These are phyloP conservation scores for Gliomastix tumulicola DNA, from an alignment of 2,329 filamentous ascomycete species.

Conservation along the genomic window DNA sequence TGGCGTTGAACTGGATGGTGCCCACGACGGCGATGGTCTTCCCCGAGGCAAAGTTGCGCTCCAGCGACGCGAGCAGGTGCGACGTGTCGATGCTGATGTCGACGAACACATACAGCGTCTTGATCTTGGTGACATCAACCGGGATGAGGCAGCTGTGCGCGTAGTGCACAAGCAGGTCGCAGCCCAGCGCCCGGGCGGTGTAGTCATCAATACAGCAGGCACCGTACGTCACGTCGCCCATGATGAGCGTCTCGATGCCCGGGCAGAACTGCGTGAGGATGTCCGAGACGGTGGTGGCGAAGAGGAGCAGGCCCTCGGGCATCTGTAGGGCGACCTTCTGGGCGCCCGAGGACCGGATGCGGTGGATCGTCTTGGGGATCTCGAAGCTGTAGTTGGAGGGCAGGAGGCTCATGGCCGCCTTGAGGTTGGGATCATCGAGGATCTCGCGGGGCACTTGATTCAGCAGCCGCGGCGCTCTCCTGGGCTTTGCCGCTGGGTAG, in stretches of 20 bases:
- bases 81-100: constrained; percentile 92
- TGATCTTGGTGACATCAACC: constrained; percentile 93
- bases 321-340: constrained; percentile 92
- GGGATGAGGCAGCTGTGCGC: constrained; percentile 95
- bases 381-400: constrained; percentile 98
- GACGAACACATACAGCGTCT: constrained; percentile 96
- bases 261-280: constrained; percentile 93
- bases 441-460: constrained; percentile 90
- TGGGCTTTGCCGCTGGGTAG: constrained; percentile 57
- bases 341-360: constrained; percentile 72
- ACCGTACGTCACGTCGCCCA: constrained; percentile 98
- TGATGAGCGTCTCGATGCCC: constrained; percentile 87
- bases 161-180: constrained; percentile 92
- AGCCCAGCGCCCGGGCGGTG: constrained; percentile 87
- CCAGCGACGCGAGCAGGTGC: constrained; percentile 79
- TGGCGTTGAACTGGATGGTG: constrained; percentile 98
- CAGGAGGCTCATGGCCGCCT: constrained; percentile 78
- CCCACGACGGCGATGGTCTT: constrained; percentile 91
- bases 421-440: constrained; percentile 75
- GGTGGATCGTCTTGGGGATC: constrained; percentile 95
- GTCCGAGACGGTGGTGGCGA: constrained; percentile 95
- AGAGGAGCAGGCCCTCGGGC: constrained; percentile 89
- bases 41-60: constrained; percentile 77
- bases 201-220: constrained; percentile 99
- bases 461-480: constrained; percentile 69